phyloP scores from a whole-genome alignment of 1,284 basidiomycete genomes.

The Ceratobasidium sp. region DNA sequence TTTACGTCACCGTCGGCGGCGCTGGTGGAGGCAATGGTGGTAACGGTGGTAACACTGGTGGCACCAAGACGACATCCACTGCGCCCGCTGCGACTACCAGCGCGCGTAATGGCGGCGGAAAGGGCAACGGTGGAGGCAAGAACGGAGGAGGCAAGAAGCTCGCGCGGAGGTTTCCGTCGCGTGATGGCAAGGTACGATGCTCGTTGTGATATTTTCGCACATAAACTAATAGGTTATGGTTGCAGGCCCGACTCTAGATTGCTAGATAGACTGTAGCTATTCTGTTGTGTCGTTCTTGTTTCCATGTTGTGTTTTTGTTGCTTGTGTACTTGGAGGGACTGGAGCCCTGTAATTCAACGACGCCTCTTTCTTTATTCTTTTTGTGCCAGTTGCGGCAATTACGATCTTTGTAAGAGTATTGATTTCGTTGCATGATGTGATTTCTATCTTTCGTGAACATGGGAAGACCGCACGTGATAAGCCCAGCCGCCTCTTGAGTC shows the following conservation, averaged over 20 bases:
- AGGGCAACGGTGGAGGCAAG: background rate
- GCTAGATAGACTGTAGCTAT: background rate
- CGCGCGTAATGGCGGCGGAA: background rate
- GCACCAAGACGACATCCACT: background rate
- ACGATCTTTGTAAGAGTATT: slow-evolving; percentile 38
- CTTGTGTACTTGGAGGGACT: slow-evolving; percentile 33
- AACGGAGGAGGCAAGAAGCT: slow-evolving; percentile 15
- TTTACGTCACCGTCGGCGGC: slow-evolving; percentile 60
- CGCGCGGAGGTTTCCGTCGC: slow-evolving; percentile 7
- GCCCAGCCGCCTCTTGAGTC: slow-evolving; percentile 17
- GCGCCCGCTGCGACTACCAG: slow-evolving; percentile 2
- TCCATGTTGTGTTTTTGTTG: slow-evolving; percentile 27
- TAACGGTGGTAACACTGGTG: background rate
- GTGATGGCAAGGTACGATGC: slow-evolving; percentile 29
- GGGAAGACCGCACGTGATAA: slow-evolving; percentile 8
- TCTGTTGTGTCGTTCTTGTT: slow-evolving; percentile 21
- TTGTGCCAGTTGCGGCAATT: slow-evolving; percentile 37
- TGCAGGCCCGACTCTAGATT: slow-evolving; percentile 22
- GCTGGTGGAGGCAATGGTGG: slow-evolving; percentile 20
- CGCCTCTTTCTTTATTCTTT: slow-evolving; percentile 19
- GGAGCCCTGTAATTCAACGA: slow-evolving; percentile 39
- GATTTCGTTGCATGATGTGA: slow-evolving; percentile 28
- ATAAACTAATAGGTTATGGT: background rate
- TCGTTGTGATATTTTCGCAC: background rate
- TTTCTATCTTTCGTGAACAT: slow-evolving; percentile 7